Evolutionary conservation across 2,329 filamentous ascomycete genomes (phyloP).

Genomic region (Penicillium sp.): DNA sequence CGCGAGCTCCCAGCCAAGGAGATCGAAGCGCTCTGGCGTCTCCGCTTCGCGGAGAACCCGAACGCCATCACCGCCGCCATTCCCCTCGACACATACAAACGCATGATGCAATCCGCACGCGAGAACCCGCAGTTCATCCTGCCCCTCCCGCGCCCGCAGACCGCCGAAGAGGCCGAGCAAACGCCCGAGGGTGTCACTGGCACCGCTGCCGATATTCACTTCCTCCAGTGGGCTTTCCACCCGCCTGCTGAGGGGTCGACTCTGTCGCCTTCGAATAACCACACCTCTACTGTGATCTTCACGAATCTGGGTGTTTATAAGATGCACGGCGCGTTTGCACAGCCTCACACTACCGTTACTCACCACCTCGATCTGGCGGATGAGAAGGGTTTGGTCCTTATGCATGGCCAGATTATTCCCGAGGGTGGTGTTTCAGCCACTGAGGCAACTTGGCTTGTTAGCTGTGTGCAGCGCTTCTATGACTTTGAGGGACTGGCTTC

Average conservation of each 20-base stretch:
- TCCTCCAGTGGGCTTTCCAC: constrained; percentile 94
- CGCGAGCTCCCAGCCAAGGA: constrained; percentile 72
- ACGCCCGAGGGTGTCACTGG: constrained; percentile 24
- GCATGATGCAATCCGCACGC: constrained; percentile 69
- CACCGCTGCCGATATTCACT: constrained; percentile 77
- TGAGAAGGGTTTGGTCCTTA: constrained; percentile 74
- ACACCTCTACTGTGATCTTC: constrained; percentile 77
- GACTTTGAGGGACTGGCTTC: constrained; percentile 55
- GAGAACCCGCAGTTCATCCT: constrained; percentile 85
- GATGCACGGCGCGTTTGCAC: constrained; percentile 79
- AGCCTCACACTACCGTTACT: constrained; percentile 90
- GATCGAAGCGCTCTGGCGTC: constrained; percentile 83
- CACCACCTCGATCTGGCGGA: constrained; percentile 79
- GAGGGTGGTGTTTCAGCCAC: constrained; percentile 72
- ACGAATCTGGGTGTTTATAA: constrained; percentile 94
- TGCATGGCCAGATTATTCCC: constrained; percentile 77
- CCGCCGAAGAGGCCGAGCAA: constrained; percentile 26
- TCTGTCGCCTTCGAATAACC: constrained; percentile 47
- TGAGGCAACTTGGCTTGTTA: constrained; percentile 84
- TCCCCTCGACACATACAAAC: constrained; percentile 67
- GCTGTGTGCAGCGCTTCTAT: constrained; percentile 95
- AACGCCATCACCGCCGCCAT: constrained; percentile 82
- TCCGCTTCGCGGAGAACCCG: constrained; percentile 72
- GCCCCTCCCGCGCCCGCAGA: constrained; percentile 61
- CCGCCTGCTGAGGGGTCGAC: constrained; percentile 46